Evolutionary conservation across 805 yeast species (phyloP).

Genomic region (Phaffomyces opuntiae): DNA sequence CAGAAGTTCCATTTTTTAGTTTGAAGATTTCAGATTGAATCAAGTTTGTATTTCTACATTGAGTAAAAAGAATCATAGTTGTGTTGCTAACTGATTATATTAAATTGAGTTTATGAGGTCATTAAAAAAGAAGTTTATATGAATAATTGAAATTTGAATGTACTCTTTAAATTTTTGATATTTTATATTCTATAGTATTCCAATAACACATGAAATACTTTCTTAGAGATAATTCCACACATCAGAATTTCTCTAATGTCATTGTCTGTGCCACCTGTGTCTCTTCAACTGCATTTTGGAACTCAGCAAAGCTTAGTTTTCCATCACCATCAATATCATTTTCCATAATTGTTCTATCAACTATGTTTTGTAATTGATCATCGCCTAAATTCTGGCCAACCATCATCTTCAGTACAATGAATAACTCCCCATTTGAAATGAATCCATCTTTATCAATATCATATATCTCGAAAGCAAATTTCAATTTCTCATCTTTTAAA

Average conservation of each 20-base stretch:
- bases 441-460: conserved; percentile 95
- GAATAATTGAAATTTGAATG: too few relatives aligned
- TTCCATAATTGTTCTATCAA: conserved; percentile 94
- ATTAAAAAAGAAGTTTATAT: too few relatives aligned
- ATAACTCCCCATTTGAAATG: conserved; percentile 92
- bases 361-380: conserved; percentile 87
- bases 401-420: conserved; percentile 90
- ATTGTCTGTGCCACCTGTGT: conserved; percentile 54
- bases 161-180: too few relatives aligned
- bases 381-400: conserved; percentile 88
- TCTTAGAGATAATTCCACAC: neutral
- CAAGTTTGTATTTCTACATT: too few relatives aligned
- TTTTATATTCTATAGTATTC: too few relatives aligned
- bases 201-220: too few relatives aligned
- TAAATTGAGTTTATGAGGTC: too few relatives aligned
- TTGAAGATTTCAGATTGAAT: too few relatives aligned
- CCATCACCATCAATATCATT: conserved; percentile 89
- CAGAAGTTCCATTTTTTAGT: too few relatives aligned
- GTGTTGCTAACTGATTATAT: too few relatives aligned
- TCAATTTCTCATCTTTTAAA: conserved; percentile 69
- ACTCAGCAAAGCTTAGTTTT: conserved; percentile 77
- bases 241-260: conserved; percentile 42
- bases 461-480: conserved; percentile 87
- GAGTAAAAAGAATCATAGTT: too few relatives aligned
- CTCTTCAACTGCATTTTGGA: conserved; percentile 53